These are phyloP conservation scores for Gracilaria domingensis DNA, from an alignment of 23 red algal species.

Conservation along the genomic window DNA sequence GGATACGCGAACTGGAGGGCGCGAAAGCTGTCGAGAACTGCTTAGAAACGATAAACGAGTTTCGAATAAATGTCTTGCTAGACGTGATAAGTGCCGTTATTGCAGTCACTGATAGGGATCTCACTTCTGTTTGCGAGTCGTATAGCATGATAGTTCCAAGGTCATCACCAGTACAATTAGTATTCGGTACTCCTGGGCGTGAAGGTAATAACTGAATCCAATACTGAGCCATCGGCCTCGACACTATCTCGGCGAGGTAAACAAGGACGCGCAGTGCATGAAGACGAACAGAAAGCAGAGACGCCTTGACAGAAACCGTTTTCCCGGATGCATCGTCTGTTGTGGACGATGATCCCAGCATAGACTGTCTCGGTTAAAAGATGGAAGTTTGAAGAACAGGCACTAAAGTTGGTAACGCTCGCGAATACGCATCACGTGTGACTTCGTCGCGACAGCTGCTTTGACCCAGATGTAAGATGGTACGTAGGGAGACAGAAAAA, in stretches of 20 bases:
- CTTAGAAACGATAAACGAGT: conserved; percentile 12
- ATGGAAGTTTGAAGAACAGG: conserved; percentile 21
- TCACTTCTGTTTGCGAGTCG: conserved; percentile 27
- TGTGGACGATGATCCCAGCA: background rate
- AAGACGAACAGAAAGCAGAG: conserved; percentile 2
- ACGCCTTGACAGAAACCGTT: background rate
- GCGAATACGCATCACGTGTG: conserved; percentile 16
- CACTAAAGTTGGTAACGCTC: conserved; percentile 21
- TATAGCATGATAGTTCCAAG: conserved; percentile 35
- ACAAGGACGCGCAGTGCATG: conserved; percentile 8
- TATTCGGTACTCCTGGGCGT: conserved; percentile 4
- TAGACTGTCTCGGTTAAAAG: background rate
- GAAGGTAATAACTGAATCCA: conserved; percentile 47
- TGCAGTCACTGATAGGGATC: conserved; percentile 13
- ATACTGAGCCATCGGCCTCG: conserved; percentile 20
- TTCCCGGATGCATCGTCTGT: background rate
- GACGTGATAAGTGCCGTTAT: conserved; percentile 26
- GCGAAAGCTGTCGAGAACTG: conserved; percentile 14
- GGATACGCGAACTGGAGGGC: conserved; percentile 16
- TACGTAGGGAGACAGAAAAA: background rate
- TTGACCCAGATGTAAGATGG: conserved; percentile 1
- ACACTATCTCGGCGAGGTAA: background rate
- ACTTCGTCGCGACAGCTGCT: background rate
- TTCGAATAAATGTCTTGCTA: conserved; percentile 41
- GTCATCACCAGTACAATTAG: background rate